Base-by-base conservation (phyloP, 2,329 filamentous ascomycete species). In the Aspergillus novofumigatus region DNA sequence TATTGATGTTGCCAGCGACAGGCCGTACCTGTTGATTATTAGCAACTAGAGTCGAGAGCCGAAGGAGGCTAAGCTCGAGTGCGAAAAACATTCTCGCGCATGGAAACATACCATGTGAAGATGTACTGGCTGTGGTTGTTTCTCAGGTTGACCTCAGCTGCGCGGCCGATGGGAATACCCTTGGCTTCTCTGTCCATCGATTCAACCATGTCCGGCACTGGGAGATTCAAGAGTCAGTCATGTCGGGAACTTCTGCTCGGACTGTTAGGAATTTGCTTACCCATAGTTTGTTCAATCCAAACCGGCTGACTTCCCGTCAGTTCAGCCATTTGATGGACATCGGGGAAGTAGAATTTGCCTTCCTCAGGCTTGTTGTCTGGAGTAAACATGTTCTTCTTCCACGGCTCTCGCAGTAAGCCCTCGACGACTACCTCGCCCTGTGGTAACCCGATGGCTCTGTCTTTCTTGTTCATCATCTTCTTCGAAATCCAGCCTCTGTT, bases 61-160 rank as follows among this genome's bases (percentile, higher is more conserved):
- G 9, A 35, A 25, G 25, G 45, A 41, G 23, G 11, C 44, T 21
- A 47, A 5, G 21, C 21, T 20, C 11, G 44, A 47, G 21, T 25
- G 44, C 21, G 21, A 14, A 25, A 1, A 7, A 17, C 9, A 47
- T 11, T 17, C 35, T 21, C 20, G 53, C 14, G 45, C 41, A 44
- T 41, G 35, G 41, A 38, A 32, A 76, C 86, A 70, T 85, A 97
- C 94, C 94, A 99, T 64, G 94, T 99, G 75, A 97, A 94, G 65
- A 99, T 99, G 76, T 99, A 99, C 80, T 97, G 94, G 62, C 91
- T 87, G 76, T 99, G 94, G 76, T 96, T 97, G 73, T 99, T 99
- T 72, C 91, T 85, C 70, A 99, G 79, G 72, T 95, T 96, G 59
- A 99, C 92, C 76, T 96, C 91, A 4, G 94, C 84, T 6, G 91